Conservation (phyloP, 495 filamentous ascomycete species). For the Aspergillus cristatus region DNA sequence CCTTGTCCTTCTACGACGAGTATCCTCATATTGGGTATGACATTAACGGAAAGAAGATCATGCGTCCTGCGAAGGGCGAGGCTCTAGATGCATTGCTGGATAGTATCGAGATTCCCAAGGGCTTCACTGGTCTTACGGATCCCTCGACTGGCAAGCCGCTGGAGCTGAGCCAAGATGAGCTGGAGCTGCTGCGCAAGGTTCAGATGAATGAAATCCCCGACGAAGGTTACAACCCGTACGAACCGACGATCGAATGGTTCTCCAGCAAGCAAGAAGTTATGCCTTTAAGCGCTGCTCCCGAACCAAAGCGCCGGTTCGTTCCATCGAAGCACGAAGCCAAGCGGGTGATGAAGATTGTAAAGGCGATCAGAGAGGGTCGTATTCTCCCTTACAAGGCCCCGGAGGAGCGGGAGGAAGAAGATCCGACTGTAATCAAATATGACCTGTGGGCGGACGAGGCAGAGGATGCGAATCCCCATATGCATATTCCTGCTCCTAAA, state of each 20-base stretch:
- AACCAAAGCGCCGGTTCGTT: slow-evolving; percentile 90
- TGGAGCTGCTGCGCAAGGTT: slow-evolving; percentile 80
- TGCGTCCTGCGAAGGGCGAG: slow-evolving; percentile 89
- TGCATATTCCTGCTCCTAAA: slow-evolving; percentile 96
- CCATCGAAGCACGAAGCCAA: slow-evolving; percentile 98
- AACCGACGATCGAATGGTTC: slow-evolving; percentile 88
- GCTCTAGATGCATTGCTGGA: slow-evolving; percentile 90
- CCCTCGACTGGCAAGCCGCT: slow-evolving; percentile 85
- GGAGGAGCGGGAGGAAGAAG: slow-evolving; percentile 60
- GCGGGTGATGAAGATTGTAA: slow-evolving; percentile 95
- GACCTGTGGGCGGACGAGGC: slow-evolving; percentile 94
- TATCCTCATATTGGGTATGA: slow-evolving; percentile 98
- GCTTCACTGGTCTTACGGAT: slow-evolving; percentile 94
- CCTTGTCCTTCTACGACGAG: slow-evolving; percentile 87
- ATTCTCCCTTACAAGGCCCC: slow-evolving; percentile 87
- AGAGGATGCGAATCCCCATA: slow-evolving; percentile 71
- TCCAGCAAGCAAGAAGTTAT: slow-evolving; percentile 82
- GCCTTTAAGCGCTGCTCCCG: slow-evolving; percentile 88
- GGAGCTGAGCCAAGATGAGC: slow-evolving; percentile 76
- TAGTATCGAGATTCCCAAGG: slow-evolving; percentile 95
- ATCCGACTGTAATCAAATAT: slow-evolving; percentile 64
- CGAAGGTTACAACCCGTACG: slow-evolving; percentile 88
- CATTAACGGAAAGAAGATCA: slow-evolving; percentile 96
- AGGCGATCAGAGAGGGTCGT: slow-evolving; percentile 86
- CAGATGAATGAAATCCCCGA: slow-evolving; percentile 83